Evolutionary conservation across 129 eudicot species (phyloP).

Genomic region (Flaveria trinervia): DNA sequence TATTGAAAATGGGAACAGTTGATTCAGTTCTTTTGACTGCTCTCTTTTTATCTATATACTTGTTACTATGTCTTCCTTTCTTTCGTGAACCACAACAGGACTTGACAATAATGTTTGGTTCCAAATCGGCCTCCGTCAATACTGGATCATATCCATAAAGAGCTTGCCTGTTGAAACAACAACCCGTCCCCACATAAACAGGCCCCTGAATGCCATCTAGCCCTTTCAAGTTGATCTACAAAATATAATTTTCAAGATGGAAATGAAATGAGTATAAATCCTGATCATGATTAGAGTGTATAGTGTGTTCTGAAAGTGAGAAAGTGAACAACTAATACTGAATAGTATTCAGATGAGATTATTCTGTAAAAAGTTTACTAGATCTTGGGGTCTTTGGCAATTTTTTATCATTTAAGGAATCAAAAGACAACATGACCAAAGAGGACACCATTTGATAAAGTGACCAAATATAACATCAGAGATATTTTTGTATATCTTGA

Average conservation of each 20-base stretch:
- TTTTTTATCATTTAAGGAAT: neutral
- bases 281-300: neutral
- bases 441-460: too few species aligned
- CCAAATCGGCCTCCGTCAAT: constrained; percentile 41
- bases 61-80: constrained; percentile 45
- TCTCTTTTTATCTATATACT: constrained; percentile 41
- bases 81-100: constrained; percentile 55
- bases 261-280: neutral
- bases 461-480: too few species aligned
- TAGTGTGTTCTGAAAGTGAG: neutral
- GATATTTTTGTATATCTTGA: neutral
- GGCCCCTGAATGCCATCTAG: constrained; percentile 69
- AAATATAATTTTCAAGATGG: neutral
- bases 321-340: neutral
- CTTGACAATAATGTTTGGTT: constrained; percentile 43
- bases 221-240: constrained; percentile 69
- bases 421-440: neutral
- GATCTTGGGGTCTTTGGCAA: neutral
- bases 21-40: constrained; percentile 46
- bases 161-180: constrained; percentile 65
- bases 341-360: neutral
- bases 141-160: constrained; percentile 65
- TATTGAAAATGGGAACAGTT: constrained; percentile 41
- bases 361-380: neutral
- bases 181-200: constrained; percentile 66